phyloP scores from a whole-genome alignment of 1,284 basidiomycete species.

The Tylopilus sp. region DNA sequence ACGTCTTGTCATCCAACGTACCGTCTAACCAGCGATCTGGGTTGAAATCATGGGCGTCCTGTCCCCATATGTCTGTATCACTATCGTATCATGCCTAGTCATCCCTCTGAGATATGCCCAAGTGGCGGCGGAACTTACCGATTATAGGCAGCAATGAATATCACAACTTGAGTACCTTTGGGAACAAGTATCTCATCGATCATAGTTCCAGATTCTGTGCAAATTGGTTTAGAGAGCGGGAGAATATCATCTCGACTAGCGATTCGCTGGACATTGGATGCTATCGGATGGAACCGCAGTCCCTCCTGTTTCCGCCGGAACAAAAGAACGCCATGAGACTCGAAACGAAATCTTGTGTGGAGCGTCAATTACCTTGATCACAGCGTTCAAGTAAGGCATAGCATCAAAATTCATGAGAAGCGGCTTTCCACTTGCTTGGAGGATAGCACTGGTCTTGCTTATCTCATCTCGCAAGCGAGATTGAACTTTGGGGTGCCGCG shows the following conservation, averaged over 20 bases:
- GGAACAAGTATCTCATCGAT: slow-evolving; percentile 49
- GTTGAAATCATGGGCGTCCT: slow-evolving; percentile 59
- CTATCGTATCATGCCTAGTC: slow-evolving; percentile 26
- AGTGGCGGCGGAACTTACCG: slow-evolving; percentile 32
- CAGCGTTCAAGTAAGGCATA: slow-evolving; percentile 63
- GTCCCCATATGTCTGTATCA: slow-evolving; percentile 58
- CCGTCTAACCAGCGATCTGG: slow-evolving; percentile 60
- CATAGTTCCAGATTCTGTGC: slow-evolving; percentile 45
- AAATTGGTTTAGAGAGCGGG: slow-evolving; percentile 55
- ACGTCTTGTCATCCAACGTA: slow-evolving; percentile 43
- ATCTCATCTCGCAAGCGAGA: slow-evolving; percentile 55
- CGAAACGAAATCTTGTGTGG: background rate
- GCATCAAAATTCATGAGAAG: slow-evolving; percentile 61
- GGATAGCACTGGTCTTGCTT: slow-evolving; percentile 41
- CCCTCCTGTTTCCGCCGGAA: slow-evolving; percentile 44
- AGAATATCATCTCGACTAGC: slow-evolving; percentile 55
- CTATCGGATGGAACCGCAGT: slow-evolving; percentile 51
- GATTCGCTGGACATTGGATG: slow-evolving; percentile 46
- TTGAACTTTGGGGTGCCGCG: slow-evolving; percentile 51
- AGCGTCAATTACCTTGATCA: slow-evolving; percentile 55
- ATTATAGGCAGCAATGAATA: slow-evolving; percentile 51
- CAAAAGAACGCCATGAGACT: background rate
- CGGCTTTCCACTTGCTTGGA: slow-evolving; percentile 51
- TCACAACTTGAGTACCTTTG: slow-evolving; percentile 46
- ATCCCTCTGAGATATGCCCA: background rate